phyloP scores from a whole-genome alignment of 192 early-diverging fungal species.

The Mortierella claussenii region DNA sequence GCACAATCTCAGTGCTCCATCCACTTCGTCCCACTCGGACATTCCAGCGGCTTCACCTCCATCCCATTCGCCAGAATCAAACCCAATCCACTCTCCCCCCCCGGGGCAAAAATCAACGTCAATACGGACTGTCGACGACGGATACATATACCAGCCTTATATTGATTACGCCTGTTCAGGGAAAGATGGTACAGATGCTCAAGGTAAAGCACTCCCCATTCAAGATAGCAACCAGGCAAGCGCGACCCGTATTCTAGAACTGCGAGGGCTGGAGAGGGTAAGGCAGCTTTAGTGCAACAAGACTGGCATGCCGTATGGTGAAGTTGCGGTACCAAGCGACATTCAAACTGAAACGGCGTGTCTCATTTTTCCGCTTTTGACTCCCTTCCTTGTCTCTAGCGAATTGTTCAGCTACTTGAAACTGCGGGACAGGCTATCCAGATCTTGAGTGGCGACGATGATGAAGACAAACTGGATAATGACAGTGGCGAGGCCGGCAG shows the following conservation, averaged over 20 bases:
- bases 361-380: neutral
- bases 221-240: slow-evolving; percentile 17
- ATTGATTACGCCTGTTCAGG: slow-evolving; percentile 1
- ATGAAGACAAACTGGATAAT: slow-evolving; percentile 24
- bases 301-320: neutral
- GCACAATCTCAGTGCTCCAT: no score
- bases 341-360: neutral
- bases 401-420: slow-evolving; percentile 51
- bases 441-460: slow-evolving; percentile 44
- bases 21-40: no score
- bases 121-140: slow-evolving; percentile 15
- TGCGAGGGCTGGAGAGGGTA: slow-evolving; percentile 45
- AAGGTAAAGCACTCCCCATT: neutral
- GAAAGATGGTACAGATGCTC: neutral
- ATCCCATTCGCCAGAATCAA: no score
- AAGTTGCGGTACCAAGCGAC: neutral
- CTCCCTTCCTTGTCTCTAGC: slow-evolving; percentile 14
- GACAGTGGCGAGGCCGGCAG: slow-evolving; percentile 11
- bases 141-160: slow-evolving; percentile 51
- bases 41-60: no score
- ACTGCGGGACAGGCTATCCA: slow-evolving; percentile 54
- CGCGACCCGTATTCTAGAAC: slow-evolving; percentile 40
- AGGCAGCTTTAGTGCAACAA: neutral
- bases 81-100: neutral
- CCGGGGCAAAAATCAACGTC: slow-evolving; percentile 16